Evolutionary conservation across 176 grass and related monocot species (phyloP).

Genomic region (Pontederia paniculata): DNA sequence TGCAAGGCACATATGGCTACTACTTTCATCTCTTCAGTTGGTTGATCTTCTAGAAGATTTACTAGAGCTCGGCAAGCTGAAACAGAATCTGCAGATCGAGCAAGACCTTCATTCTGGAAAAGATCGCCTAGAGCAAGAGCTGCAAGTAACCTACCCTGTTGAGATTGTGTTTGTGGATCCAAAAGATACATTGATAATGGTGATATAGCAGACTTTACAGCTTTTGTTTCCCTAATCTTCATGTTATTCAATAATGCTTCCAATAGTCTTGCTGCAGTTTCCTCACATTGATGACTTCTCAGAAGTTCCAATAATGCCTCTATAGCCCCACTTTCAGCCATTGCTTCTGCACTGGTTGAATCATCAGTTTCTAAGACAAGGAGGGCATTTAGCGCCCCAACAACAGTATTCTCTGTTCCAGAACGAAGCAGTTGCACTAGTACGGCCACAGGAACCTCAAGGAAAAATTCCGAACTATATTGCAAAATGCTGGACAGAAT

Average conservation of each 20-base stretch:
- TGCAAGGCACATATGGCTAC: constrained; percentile 97
- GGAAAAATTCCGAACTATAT: constrained; percentile 96
- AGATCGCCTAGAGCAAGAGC: constrained; percentile 97
- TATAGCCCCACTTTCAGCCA: constrained; percentile 96
- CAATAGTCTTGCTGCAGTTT: constrained; percentile 93
- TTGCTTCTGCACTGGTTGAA: constrained; percentile 96
- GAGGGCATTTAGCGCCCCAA: constrained; percentile 91
- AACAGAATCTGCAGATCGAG: constrained; percentile 85
- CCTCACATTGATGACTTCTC: constrained; percentile 92
- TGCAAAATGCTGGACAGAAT: constrained; percentile 93
- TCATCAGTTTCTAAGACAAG: constrained; percentile 98
- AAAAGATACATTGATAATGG: constrained; percentile 99
- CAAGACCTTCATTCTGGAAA: constrained; percentile 96
- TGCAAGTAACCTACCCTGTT: constrained; percentile 92
- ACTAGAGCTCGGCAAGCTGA: constrained; percentile 92
- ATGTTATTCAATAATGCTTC: constrained; percentile 95
- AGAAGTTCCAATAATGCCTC: constrained; percentile 87
- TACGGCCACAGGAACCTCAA: constrained; percentile 94
- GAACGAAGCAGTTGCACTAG: constrained; percentile 86
- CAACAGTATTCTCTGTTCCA: constrained; percentile 80
- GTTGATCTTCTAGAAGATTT: constrained; percentile 98
- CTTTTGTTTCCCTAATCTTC: constrained; percentile 94
- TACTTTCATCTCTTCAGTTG: constrained; percentile 99
- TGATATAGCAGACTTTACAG: constrained; percentile 93
- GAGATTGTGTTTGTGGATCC: constrained; percentile 96